Conservation (phyloP, 164 flowering plant genomes). For the Vitis riparia region DNA sequence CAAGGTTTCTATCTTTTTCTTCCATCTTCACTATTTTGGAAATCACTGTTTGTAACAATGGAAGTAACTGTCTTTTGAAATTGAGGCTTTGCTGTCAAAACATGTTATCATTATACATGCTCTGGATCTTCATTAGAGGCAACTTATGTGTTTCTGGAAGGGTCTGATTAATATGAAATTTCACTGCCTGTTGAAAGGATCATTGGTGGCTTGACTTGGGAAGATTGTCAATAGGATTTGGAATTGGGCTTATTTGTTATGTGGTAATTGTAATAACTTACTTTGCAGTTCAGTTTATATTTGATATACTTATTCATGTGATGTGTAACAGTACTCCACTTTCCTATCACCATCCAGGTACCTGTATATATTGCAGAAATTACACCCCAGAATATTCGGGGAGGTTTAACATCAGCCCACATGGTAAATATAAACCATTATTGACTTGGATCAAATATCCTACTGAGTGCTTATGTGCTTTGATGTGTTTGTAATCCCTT, state of each 20-base stretch:
- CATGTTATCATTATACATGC: no score
- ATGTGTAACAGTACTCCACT: neutral
- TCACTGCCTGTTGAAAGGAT: conserved; percentile 17
- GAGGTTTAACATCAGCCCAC: conserved; percentile 34
- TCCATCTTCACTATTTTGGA: no score
- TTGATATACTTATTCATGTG: neutral
- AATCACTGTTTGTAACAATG: no score
- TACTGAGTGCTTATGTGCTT: neutral
- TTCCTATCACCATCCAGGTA: conserved; percentile 26
- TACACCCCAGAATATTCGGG: conserved; percentile 49
- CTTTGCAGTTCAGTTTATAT: neutral
- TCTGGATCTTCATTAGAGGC: no score
- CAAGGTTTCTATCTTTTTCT: conserved; percentile 21
- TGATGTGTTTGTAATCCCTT: neutral
- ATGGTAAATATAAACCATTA: conserved; percentile 26
- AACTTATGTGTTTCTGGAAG: no score
- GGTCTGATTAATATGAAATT: neutral
- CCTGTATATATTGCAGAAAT: conserved; percentile 65
- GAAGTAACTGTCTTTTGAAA: no score
- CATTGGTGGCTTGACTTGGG: conserved; percentile 44
- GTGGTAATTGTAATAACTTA: conserved; percentile 27
- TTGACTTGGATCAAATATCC: neutral
- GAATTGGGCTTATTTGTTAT: conserved; percentile 39
- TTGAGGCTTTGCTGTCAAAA: no score
- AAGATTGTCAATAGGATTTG: conserved; percentile 37